Base-by-base conservation (phyloP, 2,329 filamentous ascomycete species). In the Cucurbitaria berberidis region DNA sequence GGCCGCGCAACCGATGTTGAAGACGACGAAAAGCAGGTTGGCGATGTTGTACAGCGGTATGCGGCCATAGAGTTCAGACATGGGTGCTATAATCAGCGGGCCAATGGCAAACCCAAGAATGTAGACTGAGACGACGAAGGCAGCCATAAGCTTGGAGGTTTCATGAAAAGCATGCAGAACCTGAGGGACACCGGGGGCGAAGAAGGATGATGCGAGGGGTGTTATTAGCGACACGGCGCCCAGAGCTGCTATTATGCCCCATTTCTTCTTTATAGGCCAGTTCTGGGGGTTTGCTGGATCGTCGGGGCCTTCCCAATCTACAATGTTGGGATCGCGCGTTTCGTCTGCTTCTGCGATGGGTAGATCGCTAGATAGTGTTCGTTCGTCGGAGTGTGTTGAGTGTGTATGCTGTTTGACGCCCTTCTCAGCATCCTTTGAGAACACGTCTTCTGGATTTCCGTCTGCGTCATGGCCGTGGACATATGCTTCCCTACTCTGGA, bases 101-200 rank as follows among this genome's bases (percentile, higher is more conserved):
- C 75, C 75, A 19, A 74, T 62, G 16, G 73, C 73, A 34, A 76
- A 76, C 0, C 74, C 74, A 1, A 77, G 61, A 21, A 77, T 55
- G 47, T 75, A 77, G 3, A 77, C 66, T 8, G 71, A 74, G 16
- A 76, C 74, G 4, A 77, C 70, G 16, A 76, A 74, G 1, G 70
- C 44, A 3, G 73, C 67, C 9, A 76, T 63, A 9, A 70, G 39
- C 8, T 66, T 70, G 9, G 68, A 73, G 2, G 60, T 54, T 13
- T 63, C 67, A 30, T 69, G 35, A 41, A 76, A 77, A 1, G 65
- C 57, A 1, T 44, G 47, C 59, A 77, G 68, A 2, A 76, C 70
- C 50, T 84, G 74, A 0, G 84, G 82, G 0, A 90, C 84, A 11
- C 83, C 86, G 0, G 88, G 88, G 0, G 87, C 87, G 55, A 76